Evolutionary conservation across 768 basidiomycete genomes (phyloP), one percentile per base, ranked within the genome.

Genomic region (Pleurotus tuber-regium): DNA sequence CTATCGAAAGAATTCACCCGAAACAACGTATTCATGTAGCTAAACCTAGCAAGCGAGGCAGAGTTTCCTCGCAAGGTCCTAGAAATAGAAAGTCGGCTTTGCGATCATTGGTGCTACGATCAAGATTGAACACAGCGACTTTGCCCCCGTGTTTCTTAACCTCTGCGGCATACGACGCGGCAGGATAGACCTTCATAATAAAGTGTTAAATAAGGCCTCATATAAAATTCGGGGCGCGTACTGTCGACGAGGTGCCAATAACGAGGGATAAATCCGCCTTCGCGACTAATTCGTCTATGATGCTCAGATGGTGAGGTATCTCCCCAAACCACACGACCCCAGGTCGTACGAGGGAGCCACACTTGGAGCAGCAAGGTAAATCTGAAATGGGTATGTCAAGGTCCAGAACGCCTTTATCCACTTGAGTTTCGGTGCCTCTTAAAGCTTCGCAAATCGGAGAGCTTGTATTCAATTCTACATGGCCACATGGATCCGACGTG

Each of bases 391-490:
- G 67, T 28, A 81, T 74, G 4, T 70, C 58, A 3, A 69, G 63
- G 43, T 72, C 74, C 30, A 69, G 56, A 4, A 64, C 61, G 12
- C 60, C 61, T 2, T 61, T 58, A 49, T 74, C 70, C 14, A 74
- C 58, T n/a, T 62, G 33, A 14, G 60, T 44, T 50, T 81, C 78
- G 4, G 78, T 74, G 4, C 75, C 75, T 11, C 58, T 62, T 7
- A 83, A 66, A 1, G 68, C 71, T 10, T 69, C 61, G 43, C 77
- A 80, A 26, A 82, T 63, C 0, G 79, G 79, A 6, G 72, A 73
- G 4, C 59, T 57, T 4, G 57, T 62, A 61, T 81, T 70, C 50
- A 61, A 67, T 49, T 77, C 71, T 12, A 60, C 51, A 51, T 77
- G 68, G 11, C 61, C 57, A 57, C 83, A 84, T 1, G 48, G 24